Evolutionary conservation across 2,329 filamentous ascomycete genomes (phyloP), one percentile per base, ranked within the genome.

Genomic region (Pestalotiopsis sp.): DNA sequence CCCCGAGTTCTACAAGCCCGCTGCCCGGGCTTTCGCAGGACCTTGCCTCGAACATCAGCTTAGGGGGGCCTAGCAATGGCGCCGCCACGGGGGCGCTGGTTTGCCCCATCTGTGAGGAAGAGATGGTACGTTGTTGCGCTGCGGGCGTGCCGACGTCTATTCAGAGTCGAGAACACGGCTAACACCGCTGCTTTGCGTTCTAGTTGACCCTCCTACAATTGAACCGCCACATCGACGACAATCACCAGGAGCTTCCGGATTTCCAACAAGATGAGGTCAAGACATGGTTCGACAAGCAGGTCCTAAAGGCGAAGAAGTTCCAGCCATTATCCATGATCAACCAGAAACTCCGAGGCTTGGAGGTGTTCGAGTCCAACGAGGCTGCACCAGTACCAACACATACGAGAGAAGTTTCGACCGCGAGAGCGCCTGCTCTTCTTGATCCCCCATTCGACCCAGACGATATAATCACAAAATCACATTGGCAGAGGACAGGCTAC

Each of bases 61-160:
- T 96, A 23, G 85, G 82, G 25, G 81, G 82, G 11, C 83, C 86
- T 20, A 84, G 86, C 66, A 86, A 84, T 70, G 86, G 86, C 71
- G 85, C 83, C 63, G 86, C 89, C 66, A 83, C 89, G 67, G 89
- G 87, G 73, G 89, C 89, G 79, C 89, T 99, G 69, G 90, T 95
- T 67, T 99, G 96, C 80, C 96, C 96, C n/a, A 99, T 99, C 78
- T 99, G 96, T 81, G 94, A 91, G 74, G 97, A 98, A 82, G 95
- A 98, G 81, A 99, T 99, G 96, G 94, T 96, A 83, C 20, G 69
- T 68, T 27, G 20, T 72, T 52, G 20, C 20, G 59, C 83, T 76
- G 60, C 65, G 57, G 17, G 17, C 27, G 36, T 49, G 58, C n/a
- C 14, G 13, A 17, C 64, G 5, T 36, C 11, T 52, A 17, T 56